A percentile compares a stretch with the other conserved stretches of the same genome.
Conservation (phyloP, 1,139 yeast genomes). For the Saccharomyces hybrid region DNA sequence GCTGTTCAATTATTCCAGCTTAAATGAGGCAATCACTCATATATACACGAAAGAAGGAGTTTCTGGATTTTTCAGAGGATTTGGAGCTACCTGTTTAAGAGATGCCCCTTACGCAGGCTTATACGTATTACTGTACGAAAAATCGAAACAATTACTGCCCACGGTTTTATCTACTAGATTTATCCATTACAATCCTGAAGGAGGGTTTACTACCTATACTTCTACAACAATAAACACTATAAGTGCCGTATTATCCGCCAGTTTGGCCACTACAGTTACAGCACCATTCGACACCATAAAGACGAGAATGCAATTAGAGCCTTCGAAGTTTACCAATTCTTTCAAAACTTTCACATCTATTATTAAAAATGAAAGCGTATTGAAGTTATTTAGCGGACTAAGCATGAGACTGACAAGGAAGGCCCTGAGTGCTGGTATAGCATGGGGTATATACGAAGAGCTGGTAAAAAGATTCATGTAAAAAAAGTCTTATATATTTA, state of each 20-base stretch:
- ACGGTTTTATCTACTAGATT: slow-evolving; percentile 22
- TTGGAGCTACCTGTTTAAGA: slow-evolving; percentile 76
- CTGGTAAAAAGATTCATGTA: slow-evolving; percentile 42
- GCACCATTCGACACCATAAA: slow-evolving; percentile 95
- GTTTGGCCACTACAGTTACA: slow-evolving; percentile 74
- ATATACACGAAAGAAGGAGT: slow-evolving; percentile 49
- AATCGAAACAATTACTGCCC: slow-evolving; percentile 48
- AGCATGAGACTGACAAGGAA: slow-evolving; percentile 75
- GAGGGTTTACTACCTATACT: slow-evolving; percentile 33
- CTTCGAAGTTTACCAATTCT: slow-evolving; percentile 39
- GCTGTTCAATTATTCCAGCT: slow-evolving; percentile 58
- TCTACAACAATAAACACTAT: slow-evolving; percentile 58
- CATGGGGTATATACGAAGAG: slow-evolving; percentile 96
- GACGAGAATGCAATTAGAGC: slow-evolving; percentile 77
- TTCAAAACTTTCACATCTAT: slow-evolving; percentile 36
- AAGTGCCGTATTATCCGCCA: slow-evolving; percentile 71
- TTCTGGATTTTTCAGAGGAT: slow-evolving; percentile 76
- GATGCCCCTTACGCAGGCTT: slow-evolving; percentile 97
- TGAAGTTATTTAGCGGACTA: slow-evolving; percentile 72
- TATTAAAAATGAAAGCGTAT: slow-evolving; percentile 50
- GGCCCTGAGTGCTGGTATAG: slow-evolving; percentile 87
- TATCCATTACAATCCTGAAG: slow-evolving; percentile 14
- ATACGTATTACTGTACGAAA: slow-evolving; percentile 78
- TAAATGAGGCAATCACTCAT: slow-evolving; percentile 53
- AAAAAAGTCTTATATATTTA: neutral